A percentile compares a stretch with the other conserved stretches of the same genome.
Evolutionary conservation across 1,284 basidiomycete genomes (phyloP).

Genomic region (Agroathelia rolfsii): DNA sequence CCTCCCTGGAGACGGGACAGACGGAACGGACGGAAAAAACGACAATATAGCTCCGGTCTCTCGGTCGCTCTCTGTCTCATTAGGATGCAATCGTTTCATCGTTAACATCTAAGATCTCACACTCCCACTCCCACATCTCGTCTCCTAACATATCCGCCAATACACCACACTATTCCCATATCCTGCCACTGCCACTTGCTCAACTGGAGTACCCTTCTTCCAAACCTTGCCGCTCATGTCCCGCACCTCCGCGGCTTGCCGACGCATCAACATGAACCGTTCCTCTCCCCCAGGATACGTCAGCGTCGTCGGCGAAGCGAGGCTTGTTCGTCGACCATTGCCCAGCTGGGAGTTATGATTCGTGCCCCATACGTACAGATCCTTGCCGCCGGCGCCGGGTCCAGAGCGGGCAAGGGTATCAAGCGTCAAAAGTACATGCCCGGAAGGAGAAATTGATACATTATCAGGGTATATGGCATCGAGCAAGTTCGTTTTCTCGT

Average conservation of each 20-base stretch:
- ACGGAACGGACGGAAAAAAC: not conserved
- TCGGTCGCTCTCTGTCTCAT: not conserved
- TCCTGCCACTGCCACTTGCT: slow-evolving; percentile 59
- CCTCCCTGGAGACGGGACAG: too few relatives aligned
- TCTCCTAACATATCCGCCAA: slow-evolving; percentile 47
- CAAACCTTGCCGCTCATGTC: slow-evolving; percentile 61
- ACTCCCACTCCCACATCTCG: not conserved
- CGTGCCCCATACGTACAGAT: slow-evolving; percentile 60
- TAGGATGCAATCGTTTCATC: too few relatives aligned
- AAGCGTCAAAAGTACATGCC: slow-evolving; percentile 72
- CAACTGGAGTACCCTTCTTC: slow-evolving; percentile 55
- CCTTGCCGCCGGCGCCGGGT: slow-evolving; percentile 39
- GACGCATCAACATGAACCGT: slow-evolving; percentile 45
- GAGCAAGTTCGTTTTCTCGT: slow-evolving; percentile 50
- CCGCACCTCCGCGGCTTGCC: slow-evolving; percentile 41
- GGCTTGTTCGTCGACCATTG: slow-evolving; percentile 71
- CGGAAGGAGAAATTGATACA: slow-evolving; percentile 66
- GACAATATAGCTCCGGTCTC: slow-evolving; percentile 3
- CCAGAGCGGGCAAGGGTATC: slow-evolving; percentile 49
- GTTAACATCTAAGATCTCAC: not conserved
- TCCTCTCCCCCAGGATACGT: slow-evolving; percentile 36
- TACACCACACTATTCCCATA: slow-evolving; percentile 62
- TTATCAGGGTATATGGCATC: slow-evolving; percentile 62
- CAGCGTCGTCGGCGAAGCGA: slow-evolving; percentile 56
- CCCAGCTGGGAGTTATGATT: slow-evolving; percentile 78